Conservation (phyloP, 163 green algal genomes). For the Scenedesmus sp. region DNA sequence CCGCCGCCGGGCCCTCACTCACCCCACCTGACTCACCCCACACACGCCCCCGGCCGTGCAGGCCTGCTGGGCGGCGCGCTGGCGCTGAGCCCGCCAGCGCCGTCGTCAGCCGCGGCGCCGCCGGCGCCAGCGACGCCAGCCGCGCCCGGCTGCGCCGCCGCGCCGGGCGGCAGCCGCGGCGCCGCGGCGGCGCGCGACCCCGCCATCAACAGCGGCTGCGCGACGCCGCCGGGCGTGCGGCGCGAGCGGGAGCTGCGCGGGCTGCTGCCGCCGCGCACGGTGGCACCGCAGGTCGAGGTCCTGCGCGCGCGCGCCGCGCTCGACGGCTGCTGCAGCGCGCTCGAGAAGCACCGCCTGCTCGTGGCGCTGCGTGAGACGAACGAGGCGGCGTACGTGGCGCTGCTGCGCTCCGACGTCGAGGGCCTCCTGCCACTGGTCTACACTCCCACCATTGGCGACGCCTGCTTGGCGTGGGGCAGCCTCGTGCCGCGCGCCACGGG, state of each 20-base stretch:
- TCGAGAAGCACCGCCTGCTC: conserved; percentile 43
- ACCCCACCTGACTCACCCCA: too few relatives aligned
- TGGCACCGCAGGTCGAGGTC: conserved; percentile 24
- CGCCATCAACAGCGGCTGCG: conserved; percentile 36
- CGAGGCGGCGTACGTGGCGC: conserved; percentile 26
- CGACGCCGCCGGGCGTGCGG: conserved; percentile 17
- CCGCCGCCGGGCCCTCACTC: too few relatives aligned
- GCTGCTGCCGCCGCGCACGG: conserved; percentile 20
- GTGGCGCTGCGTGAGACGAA: conserved; percentile 49
- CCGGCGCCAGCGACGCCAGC: too few relatives aligned
- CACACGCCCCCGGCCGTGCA: too few relatives aligned
- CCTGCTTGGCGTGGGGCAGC: conserved; percentile 72
- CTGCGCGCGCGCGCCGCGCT: conserved; percentile 17
- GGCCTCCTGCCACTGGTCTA: conserved; percentile 82
- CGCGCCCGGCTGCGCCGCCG: too few relatives aligned
- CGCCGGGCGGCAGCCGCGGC: too few relatives aligned
- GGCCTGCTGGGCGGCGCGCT: too few relatives aligned
- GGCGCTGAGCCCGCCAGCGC: too few relatives aligned
- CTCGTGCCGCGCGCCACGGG: conserved; percentile 59
- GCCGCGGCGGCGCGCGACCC: conserved; percentile 37
- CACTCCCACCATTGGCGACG: conserved; percentile 84
- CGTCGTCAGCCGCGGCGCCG: too few relatives aligned
- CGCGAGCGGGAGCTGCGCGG: conserved; percentile 32
- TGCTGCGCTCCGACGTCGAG: conserved; percentile 55
- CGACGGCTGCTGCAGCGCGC: background rate